Conservation (phyloP, 306 rosid species). For the Vigna angularis region DNA sequence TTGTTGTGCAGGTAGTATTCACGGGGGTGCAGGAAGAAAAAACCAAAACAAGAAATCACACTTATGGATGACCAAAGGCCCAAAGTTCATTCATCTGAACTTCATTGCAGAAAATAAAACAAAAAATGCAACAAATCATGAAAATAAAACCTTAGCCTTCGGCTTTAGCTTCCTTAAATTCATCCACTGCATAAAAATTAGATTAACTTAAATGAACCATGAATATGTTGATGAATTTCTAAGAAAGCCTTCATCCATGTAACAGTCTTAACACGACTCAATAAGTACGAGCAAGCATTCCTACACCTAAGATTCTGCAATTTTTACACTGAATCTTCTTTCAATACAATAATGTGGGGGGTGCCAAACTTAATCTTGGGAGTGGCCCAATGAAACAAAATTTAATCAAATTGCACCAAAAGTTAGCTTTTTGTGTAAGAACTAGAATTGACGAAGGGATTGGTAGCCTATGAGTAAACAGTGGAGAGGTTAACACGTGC, state of each 20-base stretch:
- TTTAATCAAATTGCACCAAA: conserved; percentile 10
- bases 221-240: not conserved
- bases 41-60: too few relatives aligned
- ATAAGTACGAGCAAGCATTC: not conserved
- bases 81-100: not conserved
- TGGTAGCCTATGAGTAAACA: not conserved
- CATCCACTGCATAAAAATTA: not conserved
- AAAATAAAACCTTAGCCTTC: not conserved
- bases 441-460: not conserved
- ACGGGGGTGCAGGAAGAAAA: too few relatives aligned
- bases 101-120: not conserved
- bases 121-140: not conserved
- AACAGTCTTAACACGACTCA: not conserved
- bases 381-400: not conserved
- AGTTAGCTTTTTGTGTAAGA: conserved; percentile 1
- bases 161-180: not conserved
- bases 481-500: conserved; percentile 17
- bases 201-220: not conserved
- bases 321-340: not conserved
- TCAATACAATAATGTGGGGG: not conserved
- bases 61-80: too few relatives aligned
- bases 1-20: too few relatives aligned
- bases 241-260: not conserved
- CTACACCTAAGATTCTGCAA: too few relatives aligned
- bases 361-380: not conserved